Conservation (phyloP, 2,329 filamentous ascomycete genomes). For the Exophiala phaeomuriformis region DNA sequence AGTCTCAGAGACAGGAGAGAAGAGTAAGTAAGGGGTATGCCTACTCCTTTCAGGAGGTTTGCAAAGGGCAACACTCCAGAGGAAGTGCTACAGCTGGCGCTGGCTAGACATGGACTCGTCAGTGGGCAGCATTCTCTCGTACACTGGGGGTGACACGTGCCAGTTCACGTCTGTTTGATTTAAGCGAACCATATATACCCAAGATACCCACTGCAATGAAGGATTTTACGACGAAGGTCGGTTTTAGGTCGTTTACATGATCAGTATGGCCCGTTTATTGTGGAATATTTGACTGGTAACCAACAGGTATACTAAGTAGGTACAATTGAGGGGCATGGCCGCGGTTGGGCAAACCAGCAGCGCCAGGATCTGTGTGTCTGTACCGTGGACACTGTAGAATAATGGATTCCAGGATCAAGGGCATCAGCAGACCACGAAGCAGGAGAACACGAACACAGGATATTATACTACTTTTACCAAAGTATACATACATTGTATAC, state of each 20-base stretch:
- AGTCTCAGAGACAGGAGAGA: constrained; percentile 57
- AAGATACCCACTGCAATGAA: constrained; percentile 10
- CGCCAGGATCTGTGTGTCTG: no score
- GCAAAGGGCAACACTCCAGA: background rate
- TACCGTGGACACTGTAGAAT: no score
- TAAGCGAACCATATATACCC: constrained; percentile 4
- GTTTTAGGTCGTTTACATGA: background rate
- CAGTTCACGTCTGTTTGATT: background rate
- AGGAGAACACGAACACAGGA: background rate
- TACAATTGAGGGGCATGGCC: no score
- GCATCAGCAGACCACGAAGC: no score
- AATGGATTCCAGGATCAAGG: no score
- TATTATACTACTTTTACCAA: background rate
- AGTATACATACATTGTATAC: background rate
- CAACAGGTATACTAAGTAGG: no score
- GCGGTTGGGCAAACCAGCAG: no score
- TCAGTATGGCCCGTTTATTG: no score
- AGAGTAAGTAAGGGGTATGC: constrained; percentile 24
- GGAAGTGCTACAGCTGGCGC: background rate
- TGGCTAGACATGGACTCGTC: background rate
- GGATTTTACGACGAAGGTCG: background rate
- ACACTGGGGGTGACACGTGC: no score
- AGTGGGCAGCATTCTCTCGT: background rate
- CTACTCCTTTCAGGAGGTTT: background rate
- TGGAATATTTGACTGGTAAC: no score